Conservation (phyloP, 768 basidiomycete species). For the Leccinellum luteum region DNA sequence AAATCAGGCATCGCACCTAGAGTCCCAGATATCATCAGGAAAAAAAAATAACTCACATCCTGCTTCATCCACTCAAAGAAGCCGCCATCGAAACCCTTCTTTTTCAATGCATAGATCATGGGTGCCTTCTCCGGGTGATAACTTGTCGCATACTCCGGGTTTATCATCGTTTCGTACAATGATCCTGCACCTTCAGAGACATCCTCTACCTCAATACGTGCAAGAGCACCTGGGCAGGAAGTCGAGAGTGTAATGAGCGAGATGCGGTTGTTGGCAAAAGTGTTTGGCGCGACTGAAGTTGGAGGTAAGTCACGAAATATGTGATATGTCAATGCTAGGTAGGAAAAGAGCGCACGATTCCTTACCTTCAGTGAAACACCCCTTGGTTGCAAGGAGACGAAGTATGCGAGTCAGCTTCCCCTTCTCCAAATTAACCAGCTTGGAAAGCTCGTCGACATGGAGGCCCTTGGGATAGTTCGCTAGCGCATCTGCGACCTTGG, state of each 20-base stretch:
- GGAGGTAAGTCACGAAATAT: neutral
- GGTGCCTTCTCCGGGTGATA: constrained; percentile 12
- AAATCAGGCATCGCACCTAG: neutral
- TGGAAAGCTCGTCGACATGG: constrained; percentile 25
- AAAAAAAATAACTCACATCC: constrained; percentile 13
- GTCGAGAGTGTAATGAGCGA: constrained; percentile 25
- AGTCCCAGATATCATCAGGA: neutral
- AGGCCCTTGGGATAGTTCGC: constrained; percentile 27
- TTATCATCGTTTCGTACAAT: neutral
- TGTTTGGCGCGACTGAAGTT: constrained; percentile 22
- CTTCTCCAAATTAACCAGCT: constrained; percentile 22
- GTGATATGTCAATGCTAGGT: neutral
- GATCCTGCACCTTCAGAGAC: neutral
- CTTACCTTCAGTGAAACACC: constrained; percentile 32
- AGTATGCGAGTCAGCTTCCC: constrained; percentile 31
- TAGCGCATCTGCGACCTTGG: constrained; percentile 29
- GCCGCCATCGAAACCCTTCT: constrained; percentile 12
- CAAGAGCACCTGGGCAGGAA: neutral
- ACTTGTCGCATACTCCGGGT: neutral
- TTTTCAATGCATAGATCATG: constrained; percentile 18
- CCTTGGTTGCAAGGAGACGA: constrained; percentile 29
- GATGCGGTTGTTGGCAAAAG: constrained; percentile 35
- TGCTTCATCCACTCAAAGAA: constrained; percentile 25
- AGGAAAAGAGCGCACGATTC: neutral
- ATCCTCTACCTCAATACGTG: neutral